A percentile compares a stretch with the other conserved stretches of the same genome.
phyloP scores from a whole-genome alignment of 441 rosid genomes.

The Croton laevigatus region DNA sequence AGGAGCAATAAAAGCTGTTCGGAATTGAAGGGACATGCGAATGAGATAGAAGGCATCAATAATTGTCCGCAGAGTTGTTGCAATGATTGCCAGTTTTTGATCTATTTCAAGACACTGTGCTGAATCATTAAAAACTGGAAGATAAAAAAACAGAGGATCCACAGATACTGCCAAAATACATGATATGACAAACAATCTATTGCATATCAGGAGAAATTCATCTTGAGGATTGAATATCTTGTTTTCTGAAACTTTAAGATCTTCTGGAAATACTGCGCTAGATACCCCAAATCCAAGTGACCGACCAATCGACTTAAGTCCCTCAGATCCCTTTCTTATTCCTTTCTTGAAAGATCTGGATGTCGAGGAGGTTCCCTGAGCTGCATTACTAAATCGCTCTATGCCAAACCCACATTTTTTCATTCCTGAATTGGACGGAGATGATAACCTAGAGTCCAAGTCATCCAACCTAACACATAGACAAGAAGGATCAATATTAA shows the following conservation, averaged over 20 bases:
- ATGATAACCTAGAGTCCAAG: conserved; percentile 77
- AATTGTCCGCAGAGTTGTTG: conserved; percentile 69
- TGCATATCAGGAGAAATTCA: conserved; percentile 76
- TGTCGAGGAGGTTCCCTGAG: conserved; percentile 41
- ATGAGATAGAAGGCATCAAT: conserved; percentile 82
- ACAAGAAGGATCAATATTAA: conserved; percentile 19
- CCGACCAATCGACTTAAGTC: conserved; percentile 88
- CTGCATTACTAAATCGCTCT: conserved; percentile 56
- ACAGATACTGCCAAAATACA: conserved; percentile 86
- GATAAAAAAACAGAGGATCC: conserved; percentile 91
- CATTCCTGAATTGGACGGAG: conserved; percentile 56
- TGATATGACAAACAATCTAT: conserved; percentile 68
- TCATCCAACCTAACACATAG: conserved; percentile 70
- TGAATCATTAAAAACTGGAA: conserved; percentile 60
- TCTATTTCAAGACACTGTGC: conserved; percentile 73
- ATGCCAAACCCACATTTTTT: conserved; percentile 64
- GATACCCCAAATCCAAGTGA: conserved; percentile 90
- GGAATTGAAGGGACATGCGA: conserved; percentile 88
- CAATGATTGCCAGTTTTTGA: conserved; percentile 59
- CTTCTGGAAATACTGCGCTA: conserved; percentile 93
- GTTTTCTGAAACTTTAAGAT: conserved; percentile 82
- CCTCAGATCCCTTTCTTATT: conserved; percentile 83
- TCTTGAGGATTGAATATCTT: conserved; percentile 95
- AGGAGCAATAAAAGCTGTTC: conserved; percentile 95
- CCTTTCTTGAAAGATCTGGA: conserved; percentile 81